These are phyloP conservation scores for Diaporthe aspalathi DNA, from an alignment of 2,329 filamentous ascomycete genomes.

Conservation along the genomic window DNA sequence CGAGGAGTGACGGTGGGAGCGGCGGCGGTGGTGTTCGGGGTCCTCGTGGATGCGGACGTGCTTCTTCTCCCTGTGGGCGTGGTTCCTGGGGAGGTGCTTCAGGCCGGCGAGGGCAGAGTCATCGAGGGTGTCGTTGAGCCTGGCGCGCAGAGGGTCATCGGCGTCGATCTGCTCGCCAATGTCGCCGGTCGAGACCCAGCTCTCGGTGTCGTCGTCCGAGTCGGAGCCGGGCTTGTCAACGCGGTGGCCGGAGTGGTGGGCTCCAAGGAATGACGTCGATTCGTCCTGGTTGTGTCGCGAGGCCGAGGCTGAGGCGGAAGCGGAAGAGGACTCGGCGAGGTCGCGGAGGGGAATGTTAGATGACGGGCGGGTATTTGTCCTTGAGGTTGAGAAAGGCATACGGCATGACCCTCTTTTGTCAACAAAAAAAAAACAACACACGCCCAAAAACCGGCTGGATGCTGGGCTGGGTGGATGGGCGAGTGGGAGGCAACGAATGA, in stretches of 20 bases:
- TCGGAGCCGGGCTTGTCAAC: constrained; percentile 66
- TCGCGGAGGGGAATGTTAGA: constrained; percentile 91
- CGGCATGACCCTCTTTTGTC: constrained; percentile 59
- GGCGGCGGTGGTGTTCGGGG: constrained; percentile 39
- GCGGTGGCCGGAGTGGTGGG: constrained; percentile 59
- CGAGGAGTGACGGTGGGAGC: constrained; percentile 43
- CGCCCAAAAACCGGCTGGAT: constrained; percentile 19
- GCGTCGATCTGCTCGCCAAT: constrained; percentile 90
- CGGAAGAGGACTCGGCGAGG: constrained; percentile 59
- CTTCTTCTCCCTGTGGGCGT: constrained; percentile 61
- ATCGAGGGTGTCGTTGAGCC: constrained; percentile 74
- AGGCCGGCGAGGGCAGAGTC: constrained; percentile 67
- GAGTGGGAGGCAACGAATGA: constrained; percentile 44
- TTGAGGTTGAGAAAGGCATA: constrained; percentile 79
- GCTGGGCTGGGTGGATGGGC: constrained; percentile 46
- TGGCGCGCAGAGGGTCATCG: constrained; percentile 82
- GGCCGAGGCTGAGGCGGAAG: constrained; percentile 37
- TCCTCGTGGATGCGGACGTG: constrained; percentile 73
- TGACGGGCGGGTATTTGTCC: constrained; percentile 68
- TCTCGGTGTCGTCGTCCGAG: constrained; percentile 66
- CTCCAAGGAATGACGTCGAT: constrained; percentile 59
- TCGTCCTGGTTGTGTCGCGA: constrained; percentile 54
- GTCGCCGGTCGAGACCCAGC: constrained; percentile 96
- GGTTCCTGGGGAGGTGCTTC: constrained; percentile 57
- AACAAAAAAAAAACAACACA: constrained; percentile 13